phyloP scores from a whole-genome alignment of 371 early-diverging fungal species.

The Chytridiales sp. region DNA sequence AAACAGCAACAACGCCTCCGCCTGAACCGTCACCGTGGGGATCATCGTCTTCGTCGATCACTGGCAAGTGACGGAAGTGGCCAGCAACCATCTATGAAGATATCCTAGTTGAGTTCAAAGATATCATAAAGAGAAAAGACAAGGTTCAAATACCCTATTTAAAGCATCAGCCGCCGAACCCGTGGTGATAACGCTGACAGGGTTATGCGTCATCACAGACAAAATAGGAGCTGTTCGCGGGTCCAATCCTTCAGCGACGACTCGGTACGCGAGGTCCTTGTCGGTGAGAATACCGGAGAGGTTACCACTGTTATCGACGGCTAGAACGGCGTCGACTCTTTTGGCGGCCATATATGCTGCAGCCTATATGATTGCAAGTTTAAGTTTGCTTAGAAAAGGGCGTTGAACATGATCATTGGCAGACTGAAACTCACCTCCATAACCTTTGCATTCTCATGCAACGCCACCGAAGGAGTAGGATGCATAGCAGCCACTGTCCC shows the following conservation, averaged over 20 bases:
- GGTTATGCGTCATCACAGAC: constrained; percentile 86
- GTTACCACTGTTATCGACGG: constrained; percentile 81
- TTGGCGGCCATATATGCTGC: constrained; percentile 84
- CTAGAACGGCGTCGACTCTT: constrained; percentile 85
- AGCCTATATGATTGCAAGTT: constrained; percentile 12
- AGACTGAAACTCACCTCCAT: constrained; percentile 18
- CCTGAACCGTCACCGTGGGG: constrained; percentile 8
- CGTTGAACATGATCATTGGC: background rate
- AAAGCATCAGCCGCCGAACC: constrained; percentile 69
- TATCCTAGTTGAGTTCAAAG: constrained; percentile 23
- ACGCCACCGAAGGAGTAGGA: constrained; percentile 25
- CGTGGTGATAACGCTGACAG: constrained; percentile 50
- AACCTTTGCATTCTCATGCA: constrained; percentile 23
- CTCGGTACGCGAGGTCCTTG: constrained; percentile 72
- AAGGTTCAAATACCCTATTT: constrained; percentile 45
- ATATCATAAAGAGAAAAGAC: background rate
- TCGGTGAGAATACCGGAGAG: constrained; percentile 92
- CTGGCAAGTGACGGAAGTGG: constrained; percentile 93
- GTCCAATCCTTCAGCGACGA: constrained; percentile 77
- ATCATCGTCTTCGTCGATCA: constrained; percentile 54
- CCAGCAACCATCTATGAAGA: constrained; percentile 90
- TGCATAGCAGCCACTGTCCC: constrained; percentile 27
- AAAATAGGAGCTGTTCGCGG: constrained; percentile 68
- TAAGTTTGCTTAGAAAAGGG: background rate
- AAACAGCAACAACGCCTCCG: constrained; percentile 73